Evolutionary conservation across 1,284 basidiomycete species (phyloP), one percentile per base, ranked within the genome.

Genomic region (Gastroboletus turbinatus): DNA sequence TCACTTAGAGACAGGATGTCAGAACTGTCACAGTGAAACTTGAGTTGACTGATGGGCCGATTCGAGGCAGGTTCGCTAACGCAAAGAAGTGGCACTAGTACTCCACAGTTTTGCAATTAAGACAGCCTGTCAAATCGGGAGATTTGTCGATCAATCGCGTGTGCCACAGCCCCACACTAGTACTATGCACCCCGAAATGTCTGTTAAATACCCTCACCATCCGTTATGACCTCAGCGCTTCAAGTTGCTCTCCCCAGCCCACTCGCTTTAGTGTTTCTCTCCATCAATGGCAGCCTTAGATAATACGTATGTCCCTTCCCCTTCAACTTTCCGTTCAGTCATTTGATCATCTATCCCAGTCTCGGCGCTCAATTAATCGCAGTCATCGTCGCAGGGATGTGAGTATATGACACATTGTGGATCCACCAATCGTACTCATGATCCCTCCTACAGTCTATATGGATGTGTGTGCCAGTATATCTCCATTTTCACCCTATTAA

Each of bases 281-380:
- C n/a, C 36, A 35, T 6, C 42, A 19, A 70, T 70, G 65, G 33
- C 2, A 25, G 5, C 2, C 16, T 39, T 68, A 21, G 58, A 68
- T 14, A 30, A 46, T 19, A 67, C 62, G 66, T 67, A 45, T 38
- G 61, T 53, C n/a, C 27, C 23, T 11, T 5, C n/a, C 1, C 13
- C 0, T 19, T 19, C n/a, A 17, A 9, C 14, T 3, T 5, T 27
- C 27, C 9, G 32, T n/a, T 19, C 45, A 40, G 21, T 13, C 32
- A 4, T 29, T n/a, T 50, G 29, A 54, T 19, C 14, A 39, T 27
- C 21, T 14, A 14, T 14, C 29, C 3, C 9, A 83, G 82, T 25
- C 63, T 79, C 52, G 83, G 83, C 13, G 80, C 77, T 21, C 69
- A 76, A 30, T 75, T 79, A 45, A 67, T 84, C 27, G 81, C 81